Base-by-base conservation (phyloP, 257 asterid genomes). In the Voacanga thouarsii region DNA sequence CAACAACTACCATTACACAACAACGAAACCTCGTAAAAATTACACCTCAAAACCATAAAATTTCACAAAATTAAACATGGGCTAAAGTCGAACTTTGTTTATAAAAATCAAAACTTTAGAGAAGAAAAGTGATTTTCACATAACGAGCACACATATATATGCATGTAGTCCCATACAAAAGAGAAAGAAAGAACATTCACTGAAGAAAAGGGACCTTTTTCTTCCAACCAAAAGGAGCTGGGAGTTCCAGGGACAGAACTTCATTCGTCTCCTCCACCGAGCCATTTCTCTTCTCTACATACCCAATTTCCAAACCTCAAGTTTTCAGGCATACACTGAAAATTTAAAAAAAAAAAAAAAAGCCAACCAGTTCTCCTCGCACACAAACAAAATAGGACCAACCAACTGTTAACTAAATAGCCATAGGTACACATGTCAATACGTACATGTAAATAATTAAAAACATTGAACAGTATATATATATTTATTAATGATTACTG, bases 221-320 rank as follows among this genome's bases (percentile, higher is more conserved):
- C 55, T 72, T 76, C 89, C 89, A 85, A 30, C 85, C 85, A 39
- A 79, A 19, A 72, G 89, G 87, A 79, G 89, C 87, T 30, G 89
- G 89, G 28, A 86, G 85, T 49, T 86, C 89, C 59, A 86, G 9
- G 61, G 81, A 67, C 16, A 78, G 82, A 33, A 79, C 85, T 71
- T 85, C 89, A 41, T 78, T 73, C 72, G 26, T 76, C 41, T 77
- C 83, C 80, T 84, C 87, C 60, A 70, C 77, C 12, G 76, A 80
- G 82, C 80, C 89, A 86, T 86, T 71, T 60, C 60, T 51, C 39
- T 44, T 33, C 60, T n/a, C 74, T 69, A 76, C 78, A 77, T 41
- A 76, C 44, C 53, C 18, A 71, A 33, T 69, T 71, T 28, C 75
- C 71, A 39, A 53, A 51, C 1, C 53, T 80, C 45, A 64, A 30